phyloP scores from a whole-genome alignment of 176 grass and related monocot genomes.

The Eleusine coracana region DNA sequence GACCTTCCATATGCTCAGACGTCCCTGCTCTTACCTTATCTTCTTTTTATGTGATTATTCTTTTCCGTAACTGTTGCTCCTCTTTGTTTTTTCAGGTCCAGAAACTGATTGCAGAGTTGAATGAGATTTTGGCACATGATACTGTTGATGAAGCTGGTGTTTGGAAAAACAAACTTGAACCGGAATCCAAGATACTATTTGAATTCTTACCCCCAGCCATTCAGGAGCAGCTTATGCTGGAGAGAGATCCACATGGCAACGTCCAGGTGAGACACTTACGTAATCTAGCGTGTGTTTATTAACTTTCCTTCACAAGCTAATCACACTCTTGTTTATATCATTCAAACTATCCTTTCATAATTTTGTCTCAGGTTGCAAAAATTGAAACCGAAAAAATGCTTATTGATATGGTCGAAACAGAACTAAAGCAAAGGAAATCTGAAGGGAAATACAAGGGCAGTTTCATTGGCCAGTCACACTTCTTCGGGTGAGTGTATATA shows the following conservation, averaged over 20 bases:
- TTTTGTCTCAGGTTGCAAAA: conserved; percentile 75
- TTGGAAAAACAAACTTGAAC: conserved; percentile 88
- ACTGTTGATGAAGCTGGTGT: conserved; percentile 79
- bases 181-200: conserved; percentile 64
- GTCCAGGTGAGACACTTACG: conserved; percentile 64
- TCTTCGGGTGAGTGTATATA: conserved; percentile 77
- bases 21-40: neutral
- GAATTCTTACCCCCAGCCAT: conserved; percentile 86
- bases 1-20: neutral
- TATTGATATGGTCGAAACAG: conserved; percentile 94
- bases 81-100: conserved; percentile 59
- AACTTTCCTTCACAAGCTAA: neutral
- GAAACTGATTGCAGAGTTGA: conserved; percentile 91
- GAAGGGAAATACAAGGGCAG: conserved; percentile 67
- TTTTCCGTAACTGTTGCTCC: neutral
- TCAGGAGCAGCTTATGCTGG: conserved; percentile 91
- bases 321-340: neutral
- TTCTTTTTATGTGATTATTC: neutral
- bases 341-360: neutral
- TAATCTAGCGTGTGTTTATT: neutral
- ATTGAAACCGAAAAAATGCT: conserved; percentile 99
- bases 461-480: conserved; percentile 94
- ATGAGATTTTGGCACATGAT: conserved; percentile 93
- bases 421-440: conserved; percentile 82
- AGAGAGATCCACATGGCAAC: conserved; percentile 99